Percentiles rank a stretch among this genome's conserved stretches.
These are phyloP conservation scores for Fraxinus velutina DNA, from an alignment of 305 asterid genomes.

Conservation along the genomic window DNA sequence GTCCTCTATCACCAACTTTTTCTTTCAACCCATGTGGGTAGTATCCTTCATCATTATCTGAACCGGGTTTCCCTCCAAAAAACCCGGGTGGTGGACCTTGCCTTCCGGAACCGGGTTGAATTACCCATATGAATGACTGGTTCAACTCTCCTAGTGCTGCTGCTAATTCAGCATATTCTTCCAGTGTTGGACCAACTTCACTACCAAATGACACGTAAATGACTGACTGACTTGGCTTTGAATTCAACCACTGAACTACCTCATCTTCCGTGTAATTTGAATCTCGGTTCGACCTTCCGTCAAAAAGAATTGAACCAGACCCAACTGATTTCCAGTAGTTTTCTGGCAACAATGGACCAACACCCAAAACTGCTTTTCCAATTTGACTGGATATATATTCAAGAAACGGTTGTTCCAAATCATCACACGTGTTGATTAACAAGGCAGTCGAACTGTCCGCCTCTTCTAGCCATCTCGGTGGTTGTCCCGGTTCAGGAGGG, in stretches of 20 bases:
- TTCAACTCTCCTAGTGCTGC: slow-evolving; percentile 44
- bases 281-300: slow-evolving; percentile 39
- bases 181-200: slow-evolving; percentile 57
- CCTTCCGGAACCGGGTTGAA: slow-evolving; percentile 53
- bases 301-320: slow-evolving; percentile 31
- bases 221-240: slow-evolving; percentile 48
- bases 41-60: slow-evolving; percentile 40
- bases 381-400: slow-evolving; percentile 28
- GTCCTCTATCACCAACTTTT: slow-evolving; percentile 45
- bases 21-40: slow-evolving; percentile 45
- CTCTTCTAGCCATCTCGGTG: slow-evolving; percentile 54
- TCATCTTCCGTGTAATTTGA: slow-evolving; percentile 59
- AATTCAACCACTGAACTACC: slow-evolving; percentile 57
- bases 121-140: slow-evolving; percentile 59
- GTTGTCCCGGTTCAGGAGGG: slow-evolving; percentile 34
- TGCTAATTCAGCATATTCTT: slow-evolving; percentile 50
- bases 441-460: slow-evolving; percentile 43
- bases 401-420: slow-evolving; percentile 43
- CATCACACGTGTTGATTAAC: slow-evolving; percentile 47
- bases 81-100: slow-evolving; percentile 37
- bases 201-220: slow-evolving; percentile 69
- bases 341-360: slow-evolving; percentile 57
- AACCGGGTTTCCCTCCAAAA: slow-evolving; percentile 26
- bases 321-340: slow-evolving; percentile 40
- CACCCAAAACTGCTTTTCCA: slow-evolving; percentile 38